Percentiles rank a stretch among this genome's conserved stretches.
These are phyloP conservation scores for Penicillium arizonense DNA, from an alignment of 495 filamentous ascomycete species.

Conservation along the genomic window DNA sequence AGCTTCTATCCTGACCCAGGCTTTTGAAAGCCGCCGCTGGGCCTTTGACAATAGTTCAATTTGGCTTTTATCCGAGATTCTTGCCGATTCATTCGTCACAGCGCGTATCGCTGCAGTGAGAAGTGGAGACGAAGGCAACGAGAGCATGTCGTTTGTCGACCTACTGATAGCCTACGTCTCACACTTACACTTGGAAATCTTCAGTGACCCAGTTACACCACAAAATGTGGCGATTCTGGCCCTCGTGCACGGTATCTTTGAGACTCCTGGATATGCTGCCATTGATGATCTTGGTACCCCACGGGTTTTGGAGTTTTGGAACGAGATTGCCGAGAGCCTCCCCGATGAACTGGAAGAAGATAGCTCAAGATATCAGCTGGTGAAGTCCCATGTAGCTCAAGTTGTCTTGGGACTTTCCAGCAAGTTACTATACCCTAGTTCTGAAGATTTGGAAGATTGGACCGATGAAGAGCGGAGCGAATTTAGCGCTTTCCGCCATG, in stretches of 20 bases:
- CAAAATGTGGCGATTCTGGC: conserved; percentile 41
- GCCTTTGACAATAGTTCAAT: conserved; percentile 19
- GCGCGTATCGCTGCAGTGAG: conserved; percentile 45
- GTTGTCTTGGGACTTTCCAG: conserved; percentile 38
- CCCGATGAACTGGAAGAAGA: conserved; percentile 31
- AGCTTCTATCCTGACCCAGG: conserved; percentile 20
- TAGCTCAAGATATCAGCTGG: conserved; percentile 20
- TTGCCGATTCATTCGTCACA: conserved; percentile 32
- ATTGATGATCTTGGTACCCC: conserved; percentile 77
- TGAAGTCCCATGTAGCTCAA: conserved; percentile 37
- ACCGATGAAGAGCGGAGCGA: conserved; percentile 65
- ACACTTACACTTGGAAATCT: conserved; percentile 28
- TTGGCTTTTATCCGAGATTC: conserved; percentile 30
- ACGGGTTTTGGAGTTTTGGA: conserved; percentile 83
- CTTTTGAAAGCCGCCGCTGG: conserved; percentile 23
- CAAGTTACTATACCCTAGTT: conserved; percentile 36
- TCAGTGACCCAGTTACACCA: conserved; percentile 27
- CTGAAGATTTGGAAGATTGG: conserved; percentile 52
- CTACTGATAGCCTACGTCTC: conserved; percentile 66
- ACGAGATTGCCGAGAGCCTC: conserved; percentile 42
- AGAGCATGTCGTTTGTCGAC: conserved; percentile 65
- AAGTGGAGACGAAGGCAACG: conserved; percentile 60
- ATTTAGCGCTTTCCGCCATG: conserved; percentile 76
- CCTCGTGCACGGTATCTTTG: conserved; percentile 61
- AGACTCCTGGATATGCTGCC: conserved; percentile 68